Evolutionary conservation across 306 rosid species (phyloP).

Genomic region (Senna tora): DNA sequence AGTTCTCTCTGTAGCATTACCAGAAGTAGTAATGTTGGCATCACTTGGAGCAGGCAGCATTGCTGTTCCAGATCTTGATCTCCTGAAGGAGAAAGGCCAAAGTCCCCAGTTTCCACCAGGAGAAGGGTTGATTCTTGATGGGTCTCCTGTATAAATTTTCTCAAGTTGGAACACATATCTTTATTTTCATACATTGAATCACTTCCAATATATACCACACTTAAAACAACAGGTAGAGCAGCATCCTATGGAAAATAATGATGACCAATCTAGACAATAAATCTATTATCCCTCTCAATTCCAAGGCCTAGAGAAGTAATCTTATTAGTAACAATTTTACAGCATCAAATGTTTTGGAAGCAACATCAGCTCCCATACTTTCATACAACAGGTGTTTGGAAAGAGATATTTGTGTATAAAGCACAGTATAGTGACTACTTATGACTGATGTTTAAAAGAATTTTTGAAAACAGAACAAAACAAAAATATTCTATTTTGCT

Average conservation of each 20-base stretch:
- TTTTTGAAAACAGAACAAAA: constrained; percentile 35
- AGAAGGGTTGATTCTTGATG: constrained; percentile 45
- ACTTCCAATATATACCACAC: constrained; percentile 42
- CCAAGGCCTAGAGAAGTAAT: constrained; percentile 37
- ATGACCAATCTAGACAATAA: constrained; percentile 38
- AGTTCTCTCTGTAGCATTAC: constrained; percentile 50
- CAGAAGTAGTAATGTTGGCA: constrained; percentile 40
- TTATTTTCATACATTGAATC: constrained; percentile 36
- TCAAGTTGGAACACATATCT: constrained; percentile 48
- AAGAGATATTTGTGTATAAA: constrained; percentile 39
- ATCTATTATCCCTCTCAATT: constrained; percentile 40
- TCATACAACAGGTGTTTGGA: constrained; percentile 38
- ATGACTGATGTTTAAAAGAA: constrained; percentile 31
- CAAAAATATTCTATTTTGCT: constrained; percentile 33
- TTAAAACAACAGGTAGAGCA: constrained; percentile 39
- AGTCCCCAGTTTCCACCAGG: constrained; percentile 75
- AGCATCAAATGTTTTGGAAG: constrained; percentile 41
- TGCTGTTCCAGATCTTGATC: constrained; percentile 49
- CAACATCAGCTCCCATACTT: constrained; percentile 38
- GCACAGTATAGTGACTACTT: constrained; percentile 33
- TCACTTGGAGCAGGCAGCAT: constrained; percentile 45
- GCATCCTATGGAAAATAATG: constrained; percentile 43
- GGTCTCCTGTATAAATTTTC: constrained; percentile 66
- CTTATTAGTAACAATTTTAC: constrained; percentile 39
- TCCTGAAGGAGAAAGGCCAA: constrained; percentile 81